These are phyloP conservation scores for Ceratobasidium sp. DNA, from an alignment of 1,284 basidiomycete genomes.

Conservation along the genomic window DNA sequence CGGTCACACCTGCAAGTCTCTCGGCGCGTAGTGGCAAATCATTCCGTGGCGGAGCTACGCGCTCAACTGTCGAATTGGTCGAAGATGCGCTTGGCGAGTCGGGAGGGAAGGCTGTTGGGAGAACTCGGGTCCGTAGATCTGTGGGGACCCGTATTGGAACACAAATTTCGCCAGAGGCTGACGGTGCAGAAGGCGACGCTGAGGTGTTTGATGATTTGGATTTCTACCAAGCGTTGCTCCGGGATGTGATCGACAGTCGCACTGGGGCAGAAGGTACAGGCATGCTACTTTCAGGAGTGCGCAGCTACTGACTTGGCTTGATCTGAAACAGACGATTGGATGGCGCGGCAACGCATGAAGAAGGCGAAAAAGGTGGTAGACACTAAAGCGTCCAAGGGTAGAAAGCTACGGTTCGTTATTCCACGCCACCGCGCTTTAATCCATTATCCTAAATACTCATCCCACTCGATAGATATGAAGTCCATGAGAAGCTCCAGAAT, in stretches of 20 bases:
- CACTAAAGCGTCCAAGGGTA: constrained; percentile 90
- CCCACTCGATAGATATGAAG: constrained; percentile 68
- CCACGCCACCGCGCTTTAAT: neutral
- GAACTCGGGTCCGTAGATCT: constrained; percentile 41
- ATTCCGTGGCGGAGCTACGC: constrained; percentile 56
- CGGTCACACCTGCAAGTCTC: constrained; percentile 78
- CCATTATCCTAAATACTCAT: constrained; percentile 36
- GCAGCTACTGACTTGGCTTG: constrained; percentile 45
- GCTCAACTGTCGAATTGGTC: constrained; percentile 66
- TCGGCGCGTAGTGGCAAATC: constrained; percentile 69
- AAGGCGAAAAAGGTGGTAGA: constrained; percentile 81
- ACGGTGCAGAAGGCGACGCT: constrained; percentile 52
- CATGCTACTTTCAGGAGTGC: neutral
- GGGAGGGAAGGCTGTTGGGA: constrained; percentile 44
- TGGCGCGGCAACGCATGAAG: constrained; percentile 62
- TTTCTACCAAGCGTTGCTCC: constrained; percentile 86
- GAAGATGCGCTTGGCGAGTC: constrained; percentile 67
- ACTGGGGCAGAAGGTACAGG: constrained; percentile 48
- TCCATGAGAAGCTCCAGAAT: constrained; percentile 90
- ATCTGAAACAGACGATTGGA: constrained; percentile 62
- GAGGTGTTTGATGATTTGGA: constrained; percentile 86
- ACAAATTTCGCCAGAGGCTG: constrained; percentile 47
- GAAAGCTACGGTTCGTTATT: constrained; percentile 68
- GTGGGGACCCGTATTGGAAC: constrained; percentile 53
- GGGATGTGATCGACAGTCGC: constrained; percentile 82